Conservation (phyloP, 495 filamentous ascomycete genomes). For the Margaritispora aquatica region DNA sequence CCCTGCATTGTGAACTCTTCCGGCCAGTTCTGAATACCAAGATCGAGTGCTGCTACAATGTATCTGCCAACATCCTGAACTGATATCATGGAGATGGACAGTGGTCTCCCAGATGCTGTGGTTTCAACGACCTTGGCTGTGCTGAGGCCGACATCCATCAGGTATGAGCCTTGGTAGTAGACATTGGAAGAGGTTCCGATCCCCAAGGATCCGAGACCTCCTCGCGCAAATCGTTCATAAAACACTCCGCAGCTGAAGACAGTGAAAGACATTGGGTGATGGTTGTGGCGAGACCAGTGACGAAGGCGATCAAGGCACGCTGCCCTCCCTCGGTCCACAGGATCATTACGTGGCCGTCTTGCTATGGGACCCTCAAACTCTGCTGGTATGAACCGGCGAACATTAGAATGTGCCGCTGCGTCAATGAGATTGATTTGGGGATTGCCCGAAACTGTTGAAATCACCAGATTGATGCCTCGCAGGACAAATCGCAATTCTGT, state of each 20-base stretch:
- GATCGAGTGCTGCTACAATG: constrained; percentile 52
- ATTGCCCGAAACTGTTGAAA: constrained; percentile 61
- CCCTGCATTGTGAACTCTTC: constrained; percentile 59
- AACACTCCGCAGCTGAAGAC: constrained; percentile 70
- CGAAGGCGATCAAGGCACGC: constrained; percentile 49
- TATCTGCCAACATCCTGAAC: constrained; percentile 61
- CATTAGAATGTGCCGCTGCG: constrained; percentile 56
- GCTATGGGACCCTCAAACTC: constrained; percentile 61
- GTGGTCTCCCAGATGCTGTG: constrained; percentile 39
- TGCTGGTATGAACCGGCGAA: constrained; percentile 64
- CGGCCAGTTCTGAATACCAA: constrained; percentile 58
- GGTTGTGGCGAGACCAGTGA: constrained; percentile 36
- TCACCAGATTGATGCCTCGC: constrained; percentile 63
- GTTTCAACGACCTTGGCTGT: constrained; percentile 52
- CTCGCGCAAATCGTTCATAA: constrained; percentile 66
- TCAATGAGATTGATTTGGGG: constrained; percentile 68
- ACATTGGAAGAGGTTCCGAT: constrained; percentile 45
- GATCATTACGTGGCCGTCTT: constrained; percentile 34
- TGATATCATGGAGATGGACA: constrained; percentile 58
- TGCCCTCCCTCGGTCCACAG: constrained; percentile 49
- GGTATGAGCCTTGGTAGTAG: constrained; percentile 52
- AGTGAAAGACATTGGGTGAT: constrained; percentile 51
- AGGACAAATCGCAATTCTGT: constrained; percentile 54
- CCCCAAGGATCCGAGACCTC: constrained; percentile 47
- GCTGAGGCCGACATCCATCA: constrained; percentile 52